phyloP scores from a whole-genome alignment of 306 rosid species.

The Argentina anserina region DNA sequence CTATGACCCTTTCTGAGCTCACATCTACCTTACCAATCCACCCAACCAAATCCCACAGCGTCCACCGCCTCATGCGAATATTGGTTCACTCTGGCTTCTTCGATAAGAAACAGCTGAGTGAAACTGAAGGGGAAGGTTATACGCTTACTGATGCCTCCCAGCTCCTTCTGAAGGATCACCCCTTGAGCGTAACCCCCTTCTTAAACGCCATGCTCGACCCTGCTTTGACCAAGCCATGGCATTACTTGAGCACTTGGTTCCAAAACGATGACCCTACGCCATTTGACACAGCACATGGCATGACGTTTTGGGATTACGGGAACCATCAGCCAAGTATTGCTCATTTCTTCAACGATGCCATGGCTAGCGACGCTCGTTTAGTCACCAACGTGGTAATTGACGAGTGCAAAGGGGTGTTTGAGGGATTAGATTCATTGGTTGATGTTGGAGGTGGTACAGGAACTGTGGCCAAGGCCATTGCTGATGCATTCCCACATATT shows the following conservation, averaged over 20 bases:
- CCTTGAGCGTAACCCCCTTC: slow-evolving; percentile 14
- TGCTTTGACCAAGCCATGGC: slow-evolving; percentile 27
- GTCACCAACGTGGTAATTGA: background rate
- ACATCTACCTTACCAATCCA: slow-evolving; percentile 32
- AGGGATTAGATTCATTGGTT: background rate
- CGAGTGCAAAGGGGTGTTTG: background rate
- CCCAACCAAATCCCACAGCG: slow-evolving; percentile 24
- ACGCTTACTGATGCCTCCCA: slow-evolving; percentile 35
- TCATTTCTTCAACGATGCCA: slow-evolving; percentile 36
- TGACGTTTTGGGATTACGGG: slow-evolving; percentile 38
- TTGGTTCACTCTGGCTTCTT: slow-evolving; percentile 46
- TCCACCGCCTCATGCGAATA: slow-evolving; percentile 46
- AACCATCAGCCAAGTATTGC: slow-evolving; percentile 4
- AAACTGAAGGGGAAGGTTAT: slow-evolving; percentile 22
- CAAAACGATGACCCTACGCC: slow-evolving; percentile 30
- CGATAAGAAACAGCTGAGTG: background rate
- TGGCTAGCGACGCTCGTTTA: slow-evolving; percentile 25
- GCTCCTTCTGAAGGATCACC: slow-evolving; percentile 30
- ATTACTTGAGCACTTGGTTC: slow-evolving; percentile 28
- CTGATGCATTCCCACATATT: slow-evolving; percentile 7
- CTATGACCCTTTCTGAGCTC: slow-evolving; percentile 39
- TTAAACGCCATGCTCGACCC: slow-evolving; percentile 21
- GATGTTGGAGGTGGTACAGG: slow-evolving; percentile 33
- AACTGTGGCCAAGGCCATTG: slow-evolving; percentile 41
- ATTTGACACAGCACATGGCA: slow-evolving; percentile 26